These are phyloP conservation scores for Aspergillus phoenicis DNA, from an alignment of 2,329 filamentous ascomycete species.

Conservation along the genomic window DNA sequence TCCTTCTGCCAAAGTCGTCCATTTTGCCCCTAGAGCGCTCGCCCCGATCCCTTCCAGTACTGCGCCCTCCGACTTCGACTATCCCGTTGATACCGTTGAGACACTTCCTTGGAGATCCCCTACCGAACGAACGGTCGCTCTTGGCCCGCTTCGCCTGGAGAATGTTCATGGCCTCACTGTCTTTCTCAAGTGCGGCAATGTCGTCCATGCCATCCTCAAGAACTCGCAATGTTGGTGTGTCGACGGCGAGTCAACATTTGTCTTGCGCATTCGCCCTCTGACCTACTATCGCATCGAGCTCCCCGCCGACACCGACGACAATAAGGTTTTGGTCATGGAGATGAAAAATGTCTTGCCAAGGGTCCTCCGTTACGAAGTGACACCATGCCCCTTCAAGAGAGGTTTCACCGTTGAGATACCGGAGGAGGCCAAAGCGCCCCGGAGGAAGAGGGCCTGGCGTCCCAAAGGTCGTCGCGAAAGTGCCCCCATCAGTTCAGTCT, in stretches of 20 bases:
- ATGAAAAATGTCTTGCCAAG: constrained; percentile 71
- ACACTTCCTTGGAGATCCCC: constrained; percentile 72
- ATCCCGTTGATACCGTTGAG: constrained; percentile 57
- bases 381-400: constrained; percentile 80
- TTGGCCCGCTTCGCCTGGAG: constrained; percentile 82
- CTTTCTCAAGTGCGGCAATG: constrained; percentile 81
- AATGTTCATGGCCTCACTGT: constrained; percentile 82
- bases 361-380: constrained; percentile 83
- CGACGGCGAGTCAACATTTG: constrained; percentile 79
- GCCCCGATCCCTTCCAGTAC: constrained; percentile 48
- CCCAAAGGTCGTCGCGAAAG: constrained; percentile 56
- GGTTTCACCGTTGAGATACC: constrained; percentile 75
- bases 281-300: constrained; percentile 91
- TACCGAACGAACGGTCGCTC: constrained; percentile 79
- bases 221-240: constrained; percentile 95
- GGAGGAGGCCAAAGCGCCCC: constrained; percentile 65
- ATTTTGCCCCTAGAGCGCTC: constrained; percentile 55
- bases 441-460: constrained; percentile 70
- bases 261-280: constrained; percentile 80
- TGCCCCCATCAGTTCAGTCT: constrained; percentile 23
- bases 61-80: constrained; percentile 47
- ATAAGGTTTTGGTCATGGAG: constrained; percentile 64
- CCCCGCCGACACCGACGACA: constrained; percentile 65
- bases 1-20: constrained; percentile 70
- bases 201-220: constrained; percentile 82